Evolutionary conservation across 306 rosid species (phyloP).

Genomic region (Vigna hirtella): DNA sequence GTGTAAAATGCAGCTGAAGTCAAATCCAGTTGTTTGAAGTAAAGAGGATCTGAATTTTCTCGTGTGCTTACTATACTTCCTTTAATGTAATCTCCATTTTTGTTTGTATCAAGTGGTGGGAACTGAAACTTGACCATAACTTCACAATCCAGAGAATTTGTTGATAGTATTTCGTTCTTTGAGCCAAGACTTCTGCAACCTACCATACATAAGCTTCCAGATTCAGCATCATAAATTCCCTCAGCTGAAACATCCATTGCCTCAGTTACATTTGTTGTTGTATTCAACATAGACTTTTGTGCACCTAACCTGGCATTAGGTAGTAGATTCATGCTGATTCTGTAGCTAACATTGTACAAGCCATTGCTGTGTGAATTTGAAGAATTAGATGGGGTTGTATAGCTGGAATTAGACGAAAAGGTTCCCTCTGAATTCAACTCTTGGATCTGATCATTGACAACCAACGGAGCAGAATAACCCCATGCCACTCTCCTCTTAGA

Average conservation of each 20-base stretch:
- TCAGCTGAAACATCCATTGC: conserved; percentile 47
- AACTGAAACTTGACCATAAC: conserved; percentile 51
- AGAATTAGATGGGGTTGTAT: not conserved
- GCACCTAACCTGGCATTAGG: not conserved
- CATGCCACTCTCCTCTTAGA: not conserved
- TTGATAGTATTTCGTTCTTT: not conserved
- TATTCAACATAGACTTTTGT: not conserved
- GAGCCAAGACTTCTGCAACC: conserved; percentile 51
- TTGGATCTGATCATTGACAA: conserved; percentile 32
- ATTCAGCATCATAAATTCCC: conserved; percentile 54
- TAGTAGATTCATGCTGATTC: conserved; percentile 3
- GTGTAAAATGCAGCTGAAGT: conserved; percentile 28
- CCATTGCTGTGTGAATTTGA: not conserved
- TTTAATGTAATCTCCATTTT: conserved; percentile 26
- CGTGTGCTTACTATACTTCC: conserved; percentile 60
- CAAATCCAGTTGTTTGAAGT: conserved; percentile 49
- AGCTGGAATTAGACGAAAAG: not conserved
- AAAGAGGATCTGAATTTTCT: conserved; percentile 43
- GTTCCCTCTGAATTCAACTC: not conserved
- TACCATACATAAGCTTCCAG: conserved; percentile 64
- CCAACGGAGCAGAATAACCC: conserved; percentile 46
- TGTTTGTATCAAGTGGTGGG: conserved; percentile 26
- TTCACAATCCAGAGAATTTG: conserved; percentile 51
- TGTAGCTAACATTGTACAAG: conserved; percentile 33
- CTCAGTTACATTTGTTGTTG: not conserved